Base-by-base conservation (phyloP, 2,329 filamentous ascomycete genomes). In the Ophiocordyceps robertsii region DNA sequence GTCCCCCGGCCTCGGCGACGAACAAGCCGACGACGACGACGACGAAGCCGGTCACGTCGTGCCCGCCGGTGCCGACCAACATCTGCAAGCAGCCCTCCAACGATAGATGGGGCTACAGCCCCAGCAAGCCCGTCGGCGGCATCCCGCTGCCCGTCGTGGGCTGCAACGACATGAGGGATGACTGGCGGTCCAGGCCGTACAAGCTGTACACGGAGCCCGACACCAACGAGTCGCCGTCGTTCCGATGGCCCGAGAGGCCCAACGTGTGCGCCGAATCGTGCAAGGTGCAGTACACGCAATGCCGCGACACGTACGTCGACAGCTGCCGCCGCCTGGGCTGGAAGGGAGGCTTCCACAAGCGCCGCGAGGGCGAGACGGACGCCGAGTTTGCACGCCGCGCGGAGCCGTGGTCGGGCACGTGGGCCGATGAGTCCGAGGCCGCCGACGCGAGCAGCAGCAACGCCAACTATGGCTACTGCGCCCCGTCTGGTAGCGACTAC, bases 91-190 rank as follows among this genome's bases (percentile, higher is more conserved):
- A 75, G 57, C 67, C 72, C n/a, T 57, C 61, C 41, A 70, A 62
- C 60, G 72, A 74, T 50, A 70, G 72, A 55, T 74, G 71, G 50
- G 78, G 77, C 41, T 90, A 88, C 54, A 77, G 75, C 1, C 78
- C 81, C 2, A 75, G 80, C 31, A 78, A 65, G 40, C 65, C 69
- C 3, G 69, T 75, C 14, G 73, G 70, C 39, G 65, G 61, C 45
- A 73, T 77, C 42, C 57, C 61, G 19, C 58, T 76, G 41, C 73
- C 72, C 38, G 56, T 72, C 43, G 64, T 76, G 29, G 68, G 66
- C 21, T 77, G 73, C 63, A 77, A 75, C 56, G 71, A 76, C 49
- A 49, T 68, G 35, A 53, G 60, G 45, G 44, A 46, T 8, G 67
- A 73, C 47, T 69, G 61, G 49, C 47, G 49, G 27, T 49, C 49